These are phyloP conservation scores for Piper longum DNA, from an alignment of 164 flowering plant species.

Conservation along the genomic window DNA sequence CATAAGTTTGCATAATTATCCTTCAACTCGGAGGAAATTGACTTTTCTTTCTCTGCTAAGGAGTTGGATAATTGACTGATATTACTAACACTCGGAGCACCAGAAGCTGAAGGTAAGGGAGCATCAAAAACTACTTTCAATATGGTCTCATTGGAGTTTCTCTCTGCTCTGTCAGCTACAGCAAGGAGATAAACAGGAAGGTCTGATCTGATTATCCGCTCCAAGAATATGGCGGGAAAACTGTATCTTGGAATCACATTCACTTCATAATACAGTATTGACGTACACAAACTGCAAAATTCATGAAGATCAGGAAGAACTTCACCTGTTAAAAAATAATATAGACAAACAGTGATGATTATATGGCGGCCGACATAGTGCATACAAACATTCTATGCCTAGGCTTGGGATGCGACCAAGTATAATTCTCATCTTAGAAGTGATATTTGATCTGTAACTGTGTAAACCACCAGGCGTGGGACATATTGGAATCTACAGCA, in stretches of 20 bases:
- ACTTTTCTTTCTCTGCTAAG: slow-evolving; percentile 15
- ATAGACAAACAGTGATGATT: no score
- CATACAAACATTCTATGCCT: no score
- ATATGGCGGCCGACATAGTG: no score
- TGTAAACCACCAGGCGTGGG: no score
- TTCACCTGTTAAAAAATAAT: neutral
- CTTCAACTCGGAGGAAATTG: slow-evolving; percentile 19
- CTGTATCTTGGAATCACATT: slow-evolving; percentile 84
- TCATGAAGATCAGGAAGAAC: slow-evolving; percentile 1
- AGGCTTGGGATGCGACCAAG: no score
- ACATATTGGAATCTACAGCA: no score
- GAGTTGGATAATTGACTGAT: slow-evolving; percentile 15
- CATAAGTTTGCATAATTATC: slow-evolving; percentile 22
- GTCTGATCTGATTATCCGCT: slow-evolving; percentile 85
- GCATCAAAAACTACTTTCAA: slow-evolving; percentile 4
- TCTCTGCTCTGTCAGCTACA: slow-evolving; percentile 66
- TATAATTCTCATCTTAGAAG: no score
- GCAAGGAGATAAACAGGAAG: slow-evolving; percentile 92
- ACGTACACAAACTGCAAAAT: slow-evolving; percentile 35
- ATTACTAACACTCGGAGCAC: slow-evolving; percentile 11
- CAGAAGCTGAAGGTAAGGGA: slow-evolving; percentile 12
- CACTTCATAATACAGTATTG: slow-evolving; percentile 69
- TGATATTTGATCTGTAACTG: no score
- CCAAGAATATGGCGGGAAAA: slow-evolving; percentile 90
- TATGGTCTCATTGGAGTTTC: slow-evolving; percentile 23